phyloP scores from a whole-genome alignment of 1,284 basidiomycete species.

The Cutaneotrichosporon cyanovorans region DNA sequence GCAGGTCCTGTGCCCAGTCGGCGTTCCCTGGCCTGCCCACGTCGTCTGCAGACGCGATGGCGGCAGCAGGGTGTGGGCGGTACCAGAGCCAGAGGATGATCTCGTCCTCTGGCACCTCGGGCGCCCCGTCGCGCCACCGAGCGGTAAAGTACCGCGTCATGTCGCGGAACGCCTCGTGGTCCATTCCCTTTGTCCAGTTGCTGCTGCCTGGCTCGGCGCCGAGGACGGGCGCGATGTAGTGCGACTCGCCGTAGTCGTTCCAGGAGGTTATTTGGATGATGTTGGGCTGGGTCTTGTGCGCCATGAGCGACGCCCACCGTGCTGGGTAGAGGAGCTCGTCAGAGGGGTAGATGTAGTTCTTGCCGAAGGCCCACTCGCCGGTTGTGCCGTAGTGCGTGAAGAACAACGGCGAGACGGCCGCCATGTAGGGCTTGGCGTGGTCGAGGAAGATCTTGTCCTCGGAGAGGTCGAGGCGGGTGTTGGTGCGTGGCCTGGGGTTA shows the following conservation, averaged over 20 bases:
- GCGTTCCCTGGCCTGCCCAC: conserved; percentile 33
- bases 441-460: conserved; percentile 36
- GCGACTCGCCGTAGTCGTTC: conserved; percentile 47
- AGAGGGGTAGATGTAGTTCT: conserved; percentile 47
- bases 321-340: conserved; percentile 43
- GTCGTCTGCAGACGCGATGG: conserved; percentile 19
- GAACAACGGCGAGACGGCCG: conserved; percentile 56
- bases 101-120: conserved; percentile 6
- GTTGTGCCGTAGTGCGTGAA: conserved; percentile 50
- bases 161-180: conserved; percentile 40
- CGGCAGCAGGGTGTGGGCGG: conserved; percentile 27
- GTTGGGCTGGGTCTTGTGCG: conserved; percentile 21
- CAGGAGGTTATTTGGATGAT: conserved; percentile 45
- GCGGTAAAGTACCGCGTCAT: conserved; percentile 34
- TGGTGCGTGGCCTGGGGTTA: conserved; percentile 28
- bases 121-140: conserved; percentile 26
- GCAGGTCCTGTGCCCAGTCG: conserved; percentile 42
- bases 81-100: conserved; percentile 37
- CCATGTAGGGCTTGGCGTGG: conserved; percentile 53
- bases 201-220: conserved; percentile 42
- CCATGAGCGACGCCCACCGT: conserved; percentile 36
- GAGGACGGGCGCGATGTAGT: conserved; percentile 39
- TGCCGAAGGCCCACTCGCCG: conserved; percentile 43
- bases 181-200: conserved; percentile 39
- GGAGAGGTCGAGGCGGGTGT: conserved; percentile 21